Percentiles rank a stretch among this genome's conserved stretches.
Conservation (phyloP, 208 protist genomes). For the Acanthamoeba castellanii region DNA sequence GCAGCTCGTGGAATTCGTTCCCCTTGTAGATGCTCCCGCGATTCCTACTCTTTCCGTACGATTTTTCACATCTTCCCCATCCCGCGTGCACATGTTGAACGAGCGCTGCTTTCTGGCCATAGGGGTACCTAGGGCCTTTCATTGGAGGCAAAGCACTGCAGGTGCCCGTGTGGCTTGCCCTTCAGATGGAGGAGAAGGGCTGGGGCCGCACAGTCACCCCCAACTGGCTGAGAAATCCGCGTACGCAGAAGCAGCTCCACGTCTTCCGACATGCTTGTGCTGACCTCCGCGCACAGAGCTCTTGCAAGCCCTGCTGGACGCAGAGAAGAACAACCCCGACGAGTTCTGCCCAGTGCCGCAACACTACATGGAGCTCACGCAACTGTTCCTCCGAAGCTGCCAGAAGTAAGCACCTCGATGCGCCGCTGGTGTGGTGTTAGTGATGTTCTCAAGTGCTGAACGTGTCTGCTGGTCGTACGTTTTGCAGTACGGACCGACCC, state of each 20-base stretch:
- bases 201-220: slow-evolving; percentile 11
- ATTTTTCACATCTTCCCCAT: neutral
- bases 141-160: neutral
- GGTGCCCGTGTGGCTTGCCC: slow-evolving; percentile 13
- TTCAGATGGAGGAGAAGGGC: slow-evolving; percentile 38
- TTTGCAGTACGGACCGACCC: neutral
- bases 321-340: slow-evolving; percentile 35
- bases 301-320: neutral
- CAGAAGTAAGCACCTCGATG: neutral
- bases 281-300: neutral
- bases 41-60: slow-evolving; percentile 15
- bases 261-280: neutral
- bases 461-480: neutral
- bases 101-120: neutral
- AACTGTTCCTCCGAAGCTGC: neutral
- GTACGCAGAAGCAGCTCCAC: neutral
- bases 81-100: neutral
- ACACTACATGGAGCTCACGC: slow-evolving; percentile 38
- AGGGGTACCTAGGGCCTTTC: slow-evolving; percentile 11
- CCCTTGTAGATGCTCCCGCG: neutral
- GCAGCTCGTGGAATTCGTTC: neutral
- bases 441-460: neutral
- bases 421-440: neutral
- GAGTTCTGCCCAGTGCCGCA: slow-evolving; percentile 1
- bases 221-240: neutral